phyloP scores from a whole-genome alignment of 2,329 filamentous ascomycete genomes.

The Orbilia brochopaga region DNA sequence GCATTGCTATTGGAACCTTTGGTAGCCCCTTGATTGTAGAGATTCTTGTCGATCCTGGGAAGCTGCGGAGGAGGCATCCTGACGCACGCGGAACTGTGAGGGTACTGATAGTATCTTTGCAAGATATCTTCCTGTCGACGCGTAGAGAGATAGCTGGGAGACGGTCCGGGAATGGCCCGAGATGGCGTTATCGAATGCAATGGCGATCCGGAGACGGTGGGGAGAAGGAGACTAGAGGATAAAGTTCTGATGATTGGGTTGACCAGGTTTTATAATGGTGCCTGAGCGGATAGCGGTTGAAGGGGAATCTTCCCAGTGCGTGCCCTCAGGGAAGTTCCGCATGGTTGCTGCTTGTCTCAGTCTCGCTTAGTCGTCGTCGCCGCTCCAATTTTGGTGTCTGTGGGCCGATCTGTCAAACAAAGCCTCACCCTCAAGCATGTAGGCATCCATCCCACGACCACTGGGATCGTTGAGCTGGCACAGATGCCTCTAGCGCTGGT shows the following conservation, averaged over 20 bases:
- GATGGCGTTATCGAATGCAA: background rate
- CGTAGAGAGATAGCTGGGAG: no score
- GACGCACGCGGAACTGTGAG: no score
- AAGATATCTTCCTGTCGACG: constrained; percentile 16
- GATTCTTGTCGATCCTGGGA: constrained; percentile 35
- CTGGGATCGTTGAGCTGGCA: background rate
- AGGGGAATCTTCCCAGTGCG: background rate
- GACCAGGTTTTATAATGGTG: constrained; percentile 3
- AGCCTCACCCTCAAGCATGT: background rate
- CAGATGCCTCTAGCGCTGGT: no score
- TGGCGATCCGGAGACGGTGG: background rate
- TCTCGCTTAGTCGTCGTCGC: background rate
- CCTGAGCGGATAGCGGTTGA: background rate
- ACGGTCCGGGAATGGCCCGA: background rate
- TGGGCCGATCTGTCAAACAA: background rate
- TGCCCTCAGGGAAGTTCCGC: no score
- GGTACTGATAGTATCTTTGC: no score
- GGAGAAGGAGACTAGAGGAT: background rate
- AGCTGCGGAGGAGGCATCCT: constrained; percentile 37
- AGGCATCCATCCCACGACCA: background rate
- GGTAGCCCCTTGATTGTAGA: constrained; percentile 36
- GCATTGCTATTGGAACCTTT: constrained; percentile 24
- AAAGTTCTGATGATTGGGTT: background rate
- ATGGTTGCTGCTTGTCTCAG: background rate
- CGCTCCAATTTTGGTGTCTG: background rate